phyloP scores from a whole-genome alignment of 257 asterid genomes.

The Nyctanthes arbortristis region DNA sequence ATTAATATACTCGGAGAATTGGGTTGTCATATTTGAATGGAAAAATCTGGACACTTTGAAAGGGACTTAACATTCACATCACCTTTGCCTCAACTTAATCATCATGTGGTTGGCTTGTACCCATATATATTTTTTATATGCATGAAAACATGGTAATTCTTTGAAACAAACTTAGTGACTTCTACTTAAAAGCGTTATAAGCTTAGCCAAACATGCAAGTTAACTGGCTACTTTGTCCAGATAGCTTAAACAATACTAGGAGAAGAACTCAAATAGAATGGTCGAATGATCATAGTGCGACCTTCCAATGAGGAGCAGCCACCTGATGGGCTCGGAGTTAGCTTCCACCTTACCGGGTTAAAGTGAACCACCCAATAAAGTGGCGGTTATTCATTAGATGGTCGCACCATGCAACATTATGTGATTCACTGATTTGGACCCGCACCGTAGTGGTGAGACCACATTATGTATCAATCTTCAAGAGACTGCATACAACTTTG shows the following conservation, averaged over 20 bases:
- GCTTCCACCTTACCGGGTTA: too few relatives aligned
- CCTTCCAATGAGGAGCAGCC: too few relatives aligned
- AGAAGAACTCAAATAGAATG: too few relatives aligned
- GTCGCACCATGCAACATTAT: background rate
- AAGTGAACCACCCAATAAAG: too few relatives aligned
- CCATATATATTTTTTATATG: background rate
- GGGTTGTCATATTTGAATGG: constrained; percentile 34
- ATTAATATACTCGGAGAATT: constrained; percentile 45
- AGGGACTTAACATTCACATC: constrained; percentile 30
- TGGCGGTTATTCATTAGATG: background rate
- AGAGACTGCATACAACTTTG: background rate
- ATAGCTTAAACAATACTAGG: too few relatives aligned
- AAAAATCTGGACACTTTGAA: constrained; percentile 55
- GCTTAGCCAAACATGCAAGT: background rate
- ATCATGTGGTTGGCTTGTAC: constrained; percentile 15
- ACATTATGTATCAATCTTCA: background rate
- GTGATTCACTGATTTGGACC: constrained; percentile 15
- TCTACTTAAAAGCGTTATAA: too few relatives aligned
- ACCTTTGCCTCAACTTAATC: constrained; percentile 12
- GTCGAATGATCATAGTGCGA: too few relatives aligned
- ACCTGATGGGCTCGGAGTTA: too few relatives aligned
- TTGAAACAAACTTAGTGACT: background rate
- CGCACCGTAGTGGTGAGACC: constrained; percentile 8
- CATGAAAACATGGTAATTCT: background rate
- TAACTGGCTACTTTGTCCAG: background rate